These are phyloP conservation scores for Saitozyma sp. DNA, from an alignment of 768 basidiomycete species.

Conservation along the genomic window DNA sequence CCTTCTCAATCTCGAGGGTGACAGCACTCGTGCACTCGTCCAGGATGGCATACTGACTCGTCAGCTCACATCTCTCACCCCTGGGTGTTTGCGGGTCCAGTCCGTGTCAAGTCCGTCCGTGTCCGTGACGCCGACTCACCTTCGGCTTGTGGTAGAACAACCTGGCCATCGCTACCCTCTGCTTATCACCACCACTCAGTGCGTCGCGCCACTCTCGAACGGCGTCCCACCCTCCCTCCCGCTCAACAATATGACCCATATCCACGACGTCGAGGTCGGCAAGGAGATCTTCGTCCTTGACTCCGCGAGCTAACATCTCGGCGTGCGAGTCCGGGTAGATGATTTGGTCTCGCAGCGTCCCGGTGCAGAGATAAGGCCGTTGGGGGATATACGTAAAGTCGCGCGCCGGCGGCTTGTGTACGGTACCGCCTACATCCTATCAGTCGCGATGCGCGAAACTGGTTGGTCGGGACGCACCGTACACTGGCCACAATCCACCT, in stretches of 20 bases:
- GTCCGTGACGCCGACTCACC: conserved; percentile 55
- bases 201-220: conserved; percentile 91
- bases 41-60: conserved; percentile 79
- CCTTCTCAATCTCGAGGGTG: conserved; percentile 84
- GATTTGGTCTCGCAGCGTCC: conserved; percentile 92
- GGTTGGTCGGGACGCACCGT: conserved; percentile 56
- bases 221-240: conserved; percentile 94
- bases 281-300: conserved; percentile 73
- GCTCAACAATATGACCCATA: conserved; percentile 80
- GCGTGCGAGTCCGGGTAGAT: conserved; percentile 86
- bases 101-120: background rate
- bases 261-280: conserved; percentile 73
- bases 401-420: conserved; percentile 81
- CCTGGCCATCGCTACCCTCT: conserved; percentile 94
- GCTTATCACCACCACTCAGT: conserved; percentile 91
- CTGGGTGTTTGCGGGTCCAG: background rate
- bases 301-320: conserved; percentile 76
- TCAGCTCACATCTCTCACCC: conserved; percentile 3
- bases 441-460: background rate
- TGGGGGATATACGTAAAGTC: conserved; percentile 96
- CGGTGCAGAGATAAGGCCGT: conserved; percentile 88
- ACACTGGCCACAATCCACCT: conserved; percentile 93
- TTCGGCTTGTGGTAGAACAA: conserved; percentile 94
- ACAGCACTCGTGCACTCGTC: conserved; percentile 97
- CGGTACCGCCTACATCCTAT: conserved; percentile 61